These are phyloP conservation scores for Rosa multiflora DNA, from an alignment of 306 rosid genomes.

Conservation along the genomic window DNA sequence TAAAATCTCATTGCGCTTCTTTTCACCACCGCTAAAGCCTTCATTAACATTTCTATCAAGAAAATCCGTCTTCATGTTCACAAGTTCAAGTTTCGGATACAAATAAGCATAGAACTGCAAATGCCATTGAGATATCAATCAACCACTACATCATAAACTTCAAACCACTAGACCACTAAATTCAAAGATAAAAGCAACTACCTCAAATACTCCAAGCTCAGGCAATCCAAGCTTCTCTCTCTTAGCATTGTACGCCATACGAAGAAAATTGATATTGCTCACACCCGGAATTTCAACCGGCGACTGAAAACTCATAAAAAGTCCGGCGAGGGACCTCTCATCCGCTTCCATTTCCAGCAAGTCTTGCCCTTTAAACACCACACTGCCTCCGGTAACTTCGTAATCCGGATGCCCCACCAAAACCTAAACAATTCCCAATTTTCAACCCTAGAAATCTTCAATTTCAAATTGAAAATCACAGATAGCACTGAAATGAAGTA, in stretches of 20 bases:
- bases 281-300: conserved; percentile 95
- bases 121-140: conserved; percentile 17
- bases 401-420: conserved; percentile 96
- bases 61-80: conserved; percentile 89
- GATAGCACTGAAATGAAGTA: not conserved
- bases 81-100: conserved; percentile 77
- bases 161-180: not conserved
- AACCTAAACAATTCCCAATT: conserved; percentile 40
- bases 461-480: not conserved
- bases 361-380: conserved; percentile 70
- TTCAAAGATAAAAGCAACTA: conserved; percentile 1
- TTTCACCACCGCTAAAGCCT: conserved; percentile 98
- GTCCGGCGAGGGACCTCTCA: conserved; percentile 78
- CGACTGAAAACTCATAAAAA: conserved; percentile 94
- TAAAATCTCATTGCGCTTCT: conserved; percentile 87
- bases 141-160: conserved; percentile 4
- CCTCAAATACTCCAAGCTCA: conserved; percentile 91
- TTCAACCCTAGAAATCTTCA: not conserved
- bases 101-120: conserved; percentile 77
- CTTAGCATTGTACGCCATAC: conserved; percentile 91
- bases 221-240: conserved; percentile 71
- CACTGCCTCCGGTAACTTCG: conserved; percentile 79
- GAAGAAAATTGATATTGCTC: conserved; percentile 74
- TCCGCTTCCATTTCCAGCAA: conserved; percentile 87
- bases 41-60: conserved; percentile 91